Evolutionary conservation across 805 yeast species (phyloP).

Genomic region (Suhomyces sp.): DNA sequence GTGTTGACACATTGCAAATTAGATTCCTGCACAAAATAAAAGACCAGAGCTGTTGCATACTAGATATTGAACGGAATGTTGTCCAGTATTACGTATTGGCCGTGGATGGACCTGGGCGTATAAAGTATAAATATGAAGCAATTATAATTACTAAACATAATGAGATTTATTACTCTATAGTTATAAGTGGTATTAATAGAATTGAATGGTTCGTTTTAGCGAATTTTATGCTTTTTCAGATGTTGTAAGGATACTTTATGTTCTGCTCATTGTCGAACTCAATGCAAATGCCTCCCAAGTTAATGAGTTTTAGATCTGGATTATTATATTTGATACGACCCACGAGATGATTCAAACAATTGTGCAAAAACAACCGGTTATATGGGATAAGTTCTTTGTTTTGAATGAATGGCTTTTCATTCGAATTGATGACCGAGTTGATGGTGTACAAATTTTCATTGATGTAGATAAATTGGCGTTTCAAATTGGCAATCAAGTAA

Average conservation of each 20-base stretch:
- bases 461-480: constrained; percentile 16
- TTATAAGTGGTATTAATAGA: background rate
- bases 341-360: constrained; percentile 9
- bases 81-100: too few species aligned
- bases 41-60: background rate
- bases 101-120: background rate
- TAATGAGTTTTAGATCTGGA: constrained; percentile 9
- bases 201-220: background rate
- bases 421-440: constrained; percentile 16
- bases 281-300: constrained; percentile 18
- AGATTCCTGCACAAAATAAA: background rate
- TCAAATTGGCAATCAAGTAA: constrained; percentile 15
- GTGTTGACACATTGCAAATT: background rate
- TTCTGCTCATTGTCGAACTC: constrained; percentile 4
- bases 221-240: background rate
- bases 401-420: constrained; percentile 15
- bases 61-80: too few species aligned
- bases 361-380: constrained; percentile 14
- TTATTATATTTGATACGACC: constrained; percentile 6
- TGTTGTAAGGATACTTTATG: constrained; percentile 1
- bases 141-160: too few species aligned
- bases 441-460: constrained; percentile 18
- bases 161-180: background rate
- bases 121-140: too few species aligned
- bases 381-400: constrained; percentile 10